phyloP scores from a whole-genome alignment of 1,284 basidiomycete species.

The Heliocybe sulcata region DNA sequence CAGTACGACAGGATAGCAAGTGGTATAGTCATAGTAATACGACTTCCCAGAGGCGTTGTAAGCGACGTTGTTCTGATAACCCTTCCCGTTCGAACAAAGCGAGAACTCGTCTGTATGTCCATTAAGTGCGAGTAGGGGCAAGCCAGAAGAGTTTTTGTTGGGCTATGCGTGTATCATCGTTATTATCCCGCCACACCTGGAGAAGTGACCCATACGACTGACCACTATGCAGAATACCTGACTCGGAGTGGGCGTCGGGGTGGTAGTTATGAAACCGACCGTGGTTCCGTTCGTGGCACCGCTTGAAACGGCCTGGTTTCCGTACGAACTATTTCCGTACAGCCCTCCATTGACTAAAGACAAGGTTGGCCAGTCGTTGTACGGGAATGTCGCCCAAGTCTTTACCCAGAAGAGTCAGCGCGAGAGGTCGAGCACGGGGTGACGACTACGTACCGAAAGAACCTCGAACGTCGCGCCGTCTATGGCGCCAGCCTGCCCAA shows the following conservation, averaged over 20 bases:
- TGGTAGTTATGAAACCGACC: background rate
- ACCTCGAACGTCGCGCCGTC: background rate
- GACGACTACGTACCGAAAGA: background rate
- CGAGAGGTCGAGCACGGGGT: background rate
- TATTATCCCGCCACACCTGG: background rate
- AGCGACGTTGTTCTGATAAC: background rate
- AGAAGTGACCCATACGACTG: background rate
- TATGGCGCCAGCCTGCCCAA: background rate
- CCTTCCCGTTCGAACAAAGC: background rate
- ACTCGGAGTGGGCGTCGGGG: background rate
- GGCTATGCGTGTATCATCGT: background rate
- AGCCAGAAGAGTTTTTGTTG: background rate
- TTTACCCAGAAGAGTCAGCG: conserved; percentile 3
- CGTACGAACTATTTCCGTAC: background rate
- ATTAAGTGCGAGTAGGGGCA: background rate
- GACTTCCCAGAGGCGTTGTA: background rate
- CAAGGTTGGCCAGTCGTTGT: conserved; percentile 15
- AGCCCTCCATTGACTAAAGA: conserved; percentile 14
- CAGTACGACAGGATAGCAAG: background rate
- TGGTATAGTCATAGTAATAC: background rate
- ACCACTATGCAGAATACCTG: background rate
- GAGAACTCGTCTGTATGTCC: background rate
- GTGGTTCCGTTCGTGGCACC: background rate
- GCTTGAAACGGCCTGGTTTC: background rate
- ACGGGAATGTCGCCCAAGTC: conserved; percentile 17